These are phyloP conservation scores for Candida xiaguanensis DNA, from an alignment of 805 yeast genomes.

Conservation along the genomic window DNA sequence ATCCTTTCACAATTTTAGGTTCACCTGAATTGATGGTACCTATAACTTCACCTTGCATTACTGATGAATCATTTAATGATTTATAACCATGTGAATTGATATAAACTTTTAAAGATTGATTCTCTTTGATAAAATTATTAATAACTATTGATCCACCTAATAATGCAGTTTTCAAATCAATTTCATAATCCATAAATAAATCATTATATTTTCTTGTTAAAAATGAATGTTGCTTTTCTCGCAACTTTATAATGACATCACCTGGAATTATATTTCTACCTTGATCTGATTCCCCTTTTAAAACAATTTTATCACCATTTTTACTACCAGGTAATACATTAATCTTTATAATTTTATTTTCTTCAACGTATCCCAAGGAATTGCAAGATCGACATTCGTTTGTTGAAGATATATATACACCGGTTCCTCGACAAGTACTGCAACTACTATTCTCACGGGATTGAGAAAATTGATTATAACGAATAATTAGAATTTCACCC, in stretches of 20 bases:
- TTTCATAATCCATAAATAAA: slow-evolving; percentile 39
- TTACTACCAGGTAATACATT: slow-evolving; percentile 54
- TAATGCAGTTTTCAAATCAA: slow-evolving; percentile 52
- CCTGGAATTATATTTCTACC: slow-evolving; percentile 59
- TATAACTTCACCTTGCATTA: slow-evolving; percentile 42
- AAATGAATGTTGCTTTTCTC: slow-evolving; percentile 33
- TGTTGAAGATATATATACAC: slow-evolving; percentile 19
- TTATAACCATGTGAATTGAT: slow-evolving; percentile 35
- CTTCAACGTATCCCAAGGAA: slow-evolving; percentile 42
- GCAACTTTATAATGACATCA: slow-evolving; percentile 57
- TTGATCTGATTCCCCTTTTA: slow-evolving; percentile 65
- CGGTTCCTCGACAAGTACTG: slow-evolving; percentile 32
- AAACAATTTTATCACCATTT: slow-evolving; percentile 48
- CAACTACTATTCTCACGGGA: slow-evolving; percentile 31
- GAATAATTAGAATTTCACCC: slow-evolving; percentile 43
- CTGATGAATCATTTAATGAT: slow-evolving; percentile 9
- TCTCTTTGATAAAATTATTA: slow-evolving; percentile 29
- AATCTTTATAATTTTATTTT: slow-evolving; percentile 49
- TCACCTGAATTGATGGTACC: slow-evolving; percentile 51
- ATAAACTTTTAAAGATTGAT: slow-evolving; percentile 24
- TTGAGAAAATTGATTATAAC: slow-evolving; percentile 42
- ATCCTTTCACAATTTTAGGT: slow-evolving; percentile 45
- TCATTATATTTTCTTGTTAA: slow-evolving; percentile 45
- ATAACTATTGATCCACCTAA: slow-evolving; percentile 51
- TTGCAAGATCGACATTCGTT: slow-evolving; percentile 25